Base-by-base conservation (phyloP, 345 rosid genomes). In the Brassica nigra region DNA sequence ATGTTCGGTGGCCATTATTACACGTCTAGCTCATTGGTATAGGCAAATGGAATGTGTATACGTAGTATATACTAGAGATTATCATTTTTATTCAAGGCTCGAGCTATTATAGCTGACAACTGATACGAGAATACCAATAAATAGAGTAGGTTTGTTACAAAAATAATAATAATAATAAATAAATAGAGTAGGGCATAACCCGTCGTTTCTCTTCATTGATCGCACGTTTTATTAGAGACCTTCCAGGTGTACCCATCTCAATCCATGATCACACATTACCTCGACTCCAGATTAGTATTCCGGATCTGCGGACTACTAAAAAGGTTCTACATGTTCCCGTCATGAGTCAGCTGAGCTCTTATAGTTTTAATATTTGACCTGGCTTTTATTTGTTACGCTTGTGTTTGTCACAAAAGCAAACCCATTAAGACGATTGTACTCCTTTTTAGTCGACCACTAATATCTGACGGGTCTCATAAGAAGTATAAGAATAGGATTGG, bases 121-220 rank as follows among this genome's bases (percentile, higher is more conserved):
- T 27, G 44, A 75, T 76, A 66, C 62, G 37, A 58, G 42, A 10
- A 4, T n/a, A 67, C 59, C 44, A 68, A 58, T 68, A 2, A 68
- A 31, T 59, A 68, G n/a, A 42, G 62, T 76, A 42, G 74, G 27
- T 23, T 23, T 23, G 27, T 23, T 23, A 23, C 27, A 23, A 23
- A 23, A 23, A 23, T 0, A 23, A 23, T 23, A 23, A 23, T 20
- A 23, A 23, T 23, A 23, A 23, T 23, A 23, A 68, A 58, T 68
- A 2, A 68, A 31, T 59, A 68, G n/a, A 42, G 62, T 76, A 42
- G 74, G 27, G 15, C 68, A 29, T 42, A 39, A 76, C 20, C 34
- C 62, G 47, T 76, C 80, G 37, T 69, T 58, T 68, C 27, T 0
- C 27, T 68, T 59, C 69, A 61, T 61, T 68, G 4, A 68, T 76